These are phyloP conservation scores for Cyberlindnera mississippiensis DNA, from an alignment of 805 yeast genomes.

Conservation along the genomic window DNA sequence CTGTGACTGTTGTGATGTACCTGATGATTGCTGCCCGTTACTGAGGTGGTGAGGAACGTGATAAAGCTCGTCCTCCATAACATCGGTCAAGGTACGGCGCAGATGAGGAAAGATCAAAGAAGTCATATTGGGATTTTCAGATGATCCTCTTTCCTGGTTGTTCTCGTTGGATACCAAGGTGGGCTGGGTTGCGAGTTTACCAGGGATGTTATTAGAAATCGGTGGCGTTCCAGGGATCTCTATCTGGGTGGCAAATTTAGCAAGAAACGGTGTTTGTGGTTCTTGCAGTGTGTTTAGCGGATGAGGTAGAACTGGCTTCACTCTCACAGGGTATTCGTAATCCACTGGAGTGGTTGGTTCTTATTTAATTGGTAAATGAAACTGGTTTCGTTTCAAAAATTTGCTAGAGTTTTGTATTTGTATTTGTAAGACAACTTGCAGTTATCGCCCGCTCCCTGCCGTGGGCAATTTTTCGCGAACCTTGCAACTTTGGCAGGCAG, in stretches of 20 bases:
- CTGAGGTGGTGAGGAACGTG: slow-evolving; percentile 26
- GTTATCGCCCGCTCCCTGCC: too few relatives aligned
- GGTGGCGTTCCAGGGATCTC: slow-evolving; percentile 1
- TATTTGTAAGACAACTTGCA: neutral
- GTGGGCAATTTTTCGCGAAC: too few relatives aligned
- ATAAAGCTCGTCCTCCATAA: slow-evolving; percentile 58
- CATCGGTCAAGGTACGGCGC: slow-evolving; percentile 52
- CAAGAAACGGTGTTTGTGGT: neutral
- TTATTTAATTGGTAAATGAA: neutral
- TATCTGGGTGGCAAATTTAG: slow-evolving; percentile 8
- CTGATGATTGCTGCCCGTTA: slow-evolving; percentile 7
- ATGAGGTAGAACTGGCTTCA: neutral
- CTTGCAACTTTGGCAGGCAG: slow-evolving; percentile 12
- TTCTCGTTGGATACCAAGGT: neutral
- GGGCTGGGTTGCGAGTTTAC: neutral
- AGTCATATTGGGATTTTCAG: slow-evolving; percentile 32
- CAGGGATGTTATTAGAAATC: neutral
- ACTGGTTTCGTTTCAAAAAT: neutral
- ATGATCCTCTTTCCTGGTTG: neutral
- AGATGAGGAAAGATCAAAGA: slow-evolving; percentile 45
- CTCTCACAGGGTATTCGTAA: neutral
- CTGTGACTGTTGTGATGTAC: slow-evolving; percentile 2
- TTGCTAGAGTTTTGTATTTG: neutral
- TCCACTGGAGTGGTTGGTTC: neutral
- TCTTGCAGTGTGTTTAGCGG: neutral